Conservation (phyloP, 805 yeast species). For the Kluyveromyces aestuarii region DNA sequence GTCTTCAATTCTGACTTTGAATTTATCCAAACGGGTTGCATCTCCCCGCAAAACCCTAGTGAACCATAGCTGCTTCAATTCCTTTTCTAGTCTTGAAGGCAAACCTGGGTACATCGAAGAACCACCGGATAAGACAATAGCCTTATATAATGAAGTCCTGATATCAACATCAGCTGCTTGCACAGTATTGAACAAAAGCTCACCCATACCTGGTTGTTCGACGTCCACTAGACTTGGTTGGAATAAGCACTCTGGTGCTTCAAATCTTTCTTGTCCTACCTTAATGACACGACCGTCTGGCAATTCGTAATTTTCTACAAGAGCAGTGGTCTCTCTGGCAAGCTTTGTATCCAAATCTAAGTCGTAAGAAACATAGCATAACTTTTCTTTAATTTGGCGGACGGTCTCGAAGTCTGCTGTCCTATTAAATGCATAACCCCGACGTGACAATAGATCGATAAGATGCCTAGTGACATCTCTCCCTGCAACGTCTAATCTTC, state of each 20-base stretch:
- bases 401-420: conserved; percentile 99
- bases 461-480: conserved; percentile 96
- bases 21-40: conserved; percentile 76
- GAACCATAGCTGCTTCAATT: conserved; percentile 92
- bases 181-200: conserved; percentile 79
- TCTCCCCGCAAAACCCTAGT: conserved; percentile 81
- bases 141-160: conserved; percentile 78
- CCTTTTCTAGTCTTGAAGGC: conserved; percentile 92
- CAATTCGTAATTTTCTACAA: conserved; percentile 84
- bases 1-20: conserved; percentile 94
- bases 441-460: conserved; percentile 80
- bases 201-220: conserved; percentile 96
- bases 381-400: conserved; percentile 92
- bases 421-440: conserved; percentile 97
- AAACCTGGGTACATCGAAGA: conserved; percentile 98
- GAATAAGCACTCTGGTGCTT: conserved; percentile 93
- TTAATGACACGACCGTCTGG: conserved; percentile 95
- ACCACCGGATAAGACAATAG: conserved; percentile 94
- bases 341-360: conserved; percentile 79
- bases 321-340: conserved; percentile 89
- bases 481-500: conserved; percentile 94
- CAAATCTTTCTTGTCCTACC: conserved; percentile 92
- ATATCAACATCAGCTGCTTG: conserved; percentile 94
- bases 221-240: conserved; percentile 93
- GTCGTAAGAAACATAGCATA: conserved; percentile 93